phyloP scores from a whole-genome alignment of 108 stramenopile species.

The Pseudonitzschia multiseries region DNA sequence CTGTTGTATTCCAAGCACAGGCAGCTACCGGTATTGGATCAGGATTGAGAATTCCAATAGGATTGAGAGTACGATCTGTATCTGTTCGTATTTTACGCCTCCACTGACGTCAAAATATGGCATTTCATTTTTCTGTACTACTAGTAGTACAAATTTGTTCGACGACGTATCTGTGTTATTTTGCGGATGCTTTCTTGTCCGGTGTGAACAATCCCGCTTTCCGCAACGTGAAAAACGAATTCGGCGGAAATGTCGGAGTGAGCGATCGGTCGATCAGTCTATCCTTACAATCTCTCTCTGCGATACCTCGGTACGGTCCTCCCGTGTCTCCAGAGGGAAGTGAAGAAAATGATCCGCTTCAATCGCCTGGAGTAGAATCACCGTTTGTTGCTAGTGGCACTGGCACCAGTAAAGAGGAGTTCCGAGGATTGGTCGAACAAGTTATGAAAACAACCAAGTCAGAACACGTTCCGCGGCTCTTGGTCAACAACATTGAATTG shows the following conservation, averaged over 20 bases:
- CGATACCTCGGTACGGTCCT: background rate
- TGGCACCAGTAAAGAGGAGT: background rate
- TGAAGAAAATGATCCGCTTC: background rate
- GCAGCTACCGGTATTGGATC: too few species aligned
- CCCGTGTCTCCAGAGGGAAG: background rate
- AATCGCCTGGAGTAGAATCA: background rate
- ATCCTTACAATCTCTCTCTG: background rate
- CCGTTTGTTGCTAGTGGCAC: background rate
- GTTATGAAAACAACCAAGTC: conserved; percentile 10
- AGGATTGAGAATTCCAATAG: too few species aligned
- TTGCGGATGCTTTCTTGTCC: background rate
- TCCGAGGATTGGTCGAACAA: conserved; percentile 21
- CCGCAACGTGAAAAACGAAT: background rate
- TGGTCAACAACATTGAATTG: conserved; percentile 39
- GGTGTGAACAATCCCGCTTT: background rate
- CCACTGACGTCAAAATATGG: background rate
- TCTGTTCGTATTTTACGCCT: too few species aligned
- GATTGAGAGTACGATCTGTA: too few species aligned
- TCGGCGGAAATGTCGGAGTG: background rate
- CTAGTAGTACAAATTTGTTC: background rate
- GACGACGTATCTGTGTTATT: background rate
- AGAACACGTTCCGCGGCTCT: conserved; percentile 37
- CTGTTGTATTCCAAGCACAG: too few species aligned
- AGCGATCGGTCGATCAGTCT: background rate
- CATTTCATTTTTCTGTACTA: background rate